phyloP scores from a whole-genome alignment of 768 basidiomycete species.

The Amanita pallidorosea region DNA sequence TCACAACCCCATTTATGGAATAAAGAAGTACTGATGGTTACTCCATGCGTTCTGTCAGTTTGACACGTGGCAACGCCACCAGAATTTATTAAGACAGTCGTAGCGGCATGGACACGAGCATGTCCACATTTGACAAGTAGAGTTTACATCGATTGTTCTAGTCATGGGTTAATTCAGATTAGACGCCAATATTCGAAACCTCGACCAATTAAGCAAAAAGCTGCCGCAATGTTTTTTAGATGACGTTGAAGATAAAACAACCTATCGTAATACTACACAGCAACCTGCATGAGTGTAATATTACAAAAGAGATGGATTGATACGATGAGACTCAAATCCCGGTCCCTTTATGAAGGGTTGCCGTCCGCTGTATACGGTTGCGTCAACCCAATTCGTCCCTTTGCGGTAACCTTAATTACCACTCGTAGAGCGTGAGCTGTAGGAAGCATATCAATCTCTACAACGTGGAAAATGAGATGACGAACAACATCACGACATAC shows the following conservation, averaged over 20 bases:
- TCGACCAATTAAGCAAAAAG: no score
- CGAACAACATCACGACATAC: conserved; percentile 9
- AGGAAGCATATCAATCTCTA: conserved; percentile 19
- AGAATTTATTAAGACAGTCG: neutral
- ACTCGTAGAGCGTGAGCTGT: conserved; percentile 15
- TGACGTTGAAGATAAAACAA: no score
- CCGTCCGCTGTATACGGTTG: conserved; percentile 27
- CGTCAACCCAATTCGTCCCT: conserved; percentile 35
- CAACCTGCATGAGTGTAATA: neutral
- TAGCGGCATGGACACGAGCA: neutral
- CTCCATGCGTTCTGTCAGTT: neutral
- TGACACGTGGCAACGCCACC: conserved; percentile 1
- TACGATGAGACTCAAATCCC: no score
- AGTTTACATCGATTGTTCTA: neutral
- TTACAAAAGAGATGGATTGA: neutral
- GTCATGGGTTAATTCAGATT: neutral
- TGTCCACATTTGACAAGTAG: neutral
- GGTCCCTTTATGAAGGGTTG: neutral
- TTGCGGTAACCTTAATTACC: conserved; percentile 20
- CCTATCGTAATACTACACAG: neutral
- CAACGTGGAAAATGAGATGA: neutral
- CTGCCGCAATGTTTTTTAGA: no score
- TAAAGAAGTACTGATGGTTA: neutral
- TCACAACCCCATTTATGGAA: neutral
- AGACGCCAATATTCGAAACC: neutral